Evolutionary conservation across 2,329 filamentous ascomycete species (phyloP), one percentile per base, ranked within the genome.

Genomic region (Calonectria honghensis): DNA sequence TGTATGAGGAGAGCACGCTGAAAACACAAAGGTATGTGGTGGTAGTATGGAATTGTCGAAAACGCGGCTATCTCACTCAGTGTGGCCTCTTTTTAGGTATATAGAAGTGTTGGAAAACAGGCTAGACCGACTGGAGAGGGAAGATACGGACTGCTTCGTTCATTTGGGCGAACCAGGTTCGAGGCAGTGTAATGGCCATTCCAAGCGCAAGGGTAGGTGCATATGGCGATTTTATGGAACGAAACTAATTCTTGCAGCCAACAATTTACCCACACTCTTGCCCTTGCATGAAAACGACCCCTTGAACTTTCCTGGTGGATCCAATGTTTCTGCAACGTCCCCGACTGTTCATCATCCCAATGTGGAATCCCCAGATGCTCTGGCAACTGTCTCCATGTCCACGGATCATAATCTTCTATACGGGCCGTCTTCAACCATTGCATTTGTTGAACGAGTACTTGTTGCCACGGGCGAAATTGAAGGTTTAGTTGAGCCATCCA

Each of bases 391-490:
- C 4, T 35, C 52, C 6, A 35, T n/a, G 18, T 35, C 7, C 11
- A 35, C 18, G 6, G n/a, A 35, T 14, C 52, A 35, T 20, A n/a
- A 57, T 13, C 31, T 35, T 3, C n/a, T 57, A 24, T 57, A 57
- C 31, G 52, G 52, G 3, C 14, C 52, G n/a, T 57, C 52, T n/a
- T 57, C 52, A 5, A 57, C 52, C 1, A 57, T 57, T 57, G 52
- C 52, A 57, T 57, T 57, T 14, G 52, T 57, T 9, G 52, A 57
- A 13, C 18, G 52, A 18, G 52, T 57, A 14, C 52, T 57, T 5
- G 31, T 57, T 9, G 52, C 52, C 10, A 57, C 52, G 14, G 52
- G 52, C 29, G 29, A 57, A 37, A 20, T 32, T 24, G 31, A 32
- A 13, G 18, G n/a, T 7, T 29, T 35, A 3, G 31, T 37, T n/a